These are phyloP conservation scores for Taxillus chinensis DNA, from an alignment of 164 flowering plant species.

Conservation along the genomic window DNA sequence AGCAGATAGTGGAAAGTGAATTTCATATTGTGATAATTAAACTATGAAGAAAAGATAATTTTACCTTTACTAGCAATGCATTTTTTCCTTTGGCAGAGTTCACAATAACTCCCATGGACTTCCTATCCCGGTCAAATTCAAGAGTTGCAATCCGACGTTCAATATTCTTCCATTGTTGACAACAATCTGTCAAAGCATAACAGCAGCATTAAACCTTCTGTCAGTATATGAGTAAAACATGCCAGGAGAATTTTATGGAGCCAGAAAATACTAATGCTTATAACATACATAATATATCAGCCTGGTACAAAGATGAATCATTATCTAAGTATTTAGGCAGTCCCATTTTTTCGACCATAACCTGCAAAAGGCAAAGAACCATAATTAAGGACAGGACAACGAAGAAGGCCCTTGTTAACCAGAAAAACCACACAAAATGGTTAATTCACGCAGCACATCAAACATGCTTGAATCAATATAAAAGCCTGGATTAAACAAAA, in stretches of 20 bases:
- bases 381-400: background rate
- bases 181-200: background rate
- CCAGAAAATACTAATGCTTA: background rate
- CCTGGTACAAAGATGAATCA: background rate
- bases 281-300: background rate
- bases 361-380: background rate
- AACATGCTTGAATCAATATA: no score
- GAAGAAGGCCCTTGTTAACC: no score
- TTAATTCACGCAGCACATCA: no score
- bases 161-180: slow-evolving; percentile 1
- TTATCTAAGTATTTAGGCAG: background rate
- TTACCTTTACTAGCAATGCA: slow-evolving; percentile 5
- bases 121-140: slow-evolving; percentile 7
- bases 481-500: no score
- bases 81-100: background rate
- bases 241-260: background rate
- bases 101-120: slow-evolving; percentile 9
- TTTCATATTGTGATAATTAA: no score
- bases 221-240: background rate
- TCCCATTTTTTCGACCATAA: slow-evolving; percentile 6
- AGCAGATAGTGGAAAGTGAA: no score
- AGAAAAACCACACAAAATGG: no score
- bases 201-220: background rate
- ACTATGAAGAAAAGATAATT: slow-evolving; percentile 5
- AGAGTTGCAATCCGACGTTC: slow-evolving; percentile 6